These are phyloP conservation scores for Colletotrichum musicola DNA, from an alignment of 2,329 filamentous ascomycete genomes.

Conservation along the genomic window DNA sequence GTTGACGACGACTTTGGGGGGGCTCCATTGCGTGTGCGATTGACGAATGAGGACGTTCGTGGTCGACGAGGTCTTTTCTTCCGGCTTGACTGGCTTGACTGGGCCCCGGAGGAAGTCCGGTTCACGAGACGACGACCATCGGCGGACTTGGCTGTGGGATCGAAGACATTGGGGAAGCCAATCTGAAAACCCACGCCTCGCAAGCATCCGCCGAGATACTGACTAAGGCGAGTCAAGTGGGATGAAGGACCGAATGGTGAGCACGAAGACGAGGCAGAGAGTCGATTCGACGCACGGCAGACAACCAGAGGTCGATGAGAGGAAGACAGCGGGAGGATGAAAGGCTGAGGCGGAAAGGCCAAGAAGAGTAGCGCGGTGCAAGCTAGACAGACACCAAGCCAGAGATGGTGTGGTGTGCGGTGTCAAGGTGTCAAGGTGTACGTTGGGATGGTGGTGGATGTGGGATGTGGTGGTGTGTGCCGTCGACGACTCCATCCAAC, in stretches of 20 bases:
- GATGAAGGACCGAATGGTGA: not conserved
- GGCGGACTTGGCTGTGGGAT: slow-evolving; percentile 1
- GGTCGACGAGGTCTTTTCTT: not conserved
- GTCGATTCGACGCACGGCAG: not conserved
- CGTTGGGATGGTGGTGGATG: not conserved
- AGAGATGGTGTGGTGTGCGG: slow-evolving; percentile 9
- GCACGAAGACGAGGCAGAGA: not conserved
- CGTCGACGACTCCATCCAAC: too few species aligned
- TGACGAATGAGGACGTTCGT: not conserved
- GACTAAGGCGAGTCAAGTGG: slow-evolving; percentile 1
- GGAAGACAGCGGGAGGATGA: not conserved
- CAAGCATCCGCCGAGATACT: slow-evolving; percentile 3
- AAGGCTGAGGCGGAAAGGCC: not conserved
- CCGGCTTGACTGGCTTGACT: slow-evolving; percentile 2
- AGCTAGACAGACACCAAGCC: not conserved
- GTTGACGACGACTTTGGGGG: too few species aligned
- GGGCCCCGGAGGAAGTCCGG: not conserved
- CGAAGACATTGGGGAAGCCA: slow-evolving; percentile 2
- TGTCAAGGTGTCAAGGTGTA: too few species aligned
- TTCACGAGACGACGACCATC: not conserved
- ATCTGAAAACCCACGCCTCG: slow-evolving; percentile 4
- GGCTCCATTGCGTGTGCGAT: not conserved
- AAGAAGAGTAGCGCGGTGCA: not conserved
- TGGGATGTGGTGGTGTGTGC: not conserved
- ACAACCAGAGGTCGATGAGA: not conserved